These are phyloP conservation scores for Termitomyces sp. DNA, from an alignment of 768 basidiomycete species.

Conservation along the genomic window DNA sequence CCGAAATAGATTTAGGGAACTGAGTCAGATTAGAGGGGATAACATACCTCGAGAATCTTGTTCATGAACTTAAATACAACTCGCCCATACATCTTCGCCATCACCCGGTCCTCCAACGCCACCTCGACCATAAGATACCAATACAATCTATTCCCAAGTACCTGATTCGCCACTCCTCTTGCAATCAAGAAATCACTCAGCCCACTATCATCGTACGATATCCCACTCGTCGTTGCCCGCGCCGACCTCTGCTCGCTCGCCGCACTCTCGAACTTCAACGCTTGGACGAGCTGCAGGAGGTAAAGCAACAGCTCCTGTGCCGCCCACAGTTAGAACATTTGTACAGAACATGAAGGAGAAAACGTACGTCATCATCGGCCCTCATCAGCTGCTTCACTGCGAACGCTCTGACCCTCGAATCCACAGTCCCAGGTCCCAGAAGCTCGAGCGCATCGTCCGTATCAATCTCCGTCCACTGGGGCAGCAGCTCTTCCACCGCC, in stretches of 20 bases:
- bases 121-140: slow-evolving; percentile 99
- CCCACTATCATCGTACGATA: slow-evolving; percentile 89
- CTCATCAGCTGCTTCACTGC: slow-evolving; percentile 88
- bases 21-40: background rate
- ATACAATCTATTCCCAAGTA: slow-evolving; percentile 88
- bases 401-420: slow-evolving; percentile 90
- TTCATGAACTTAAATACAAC: slow-evolving; percentile 90
- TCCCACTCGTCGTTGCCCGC: slow-evolving; percentile 67
- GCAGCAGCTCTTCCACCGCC: slow-evolving; percentile 92
- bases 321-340: slow-evolving; percentile 1
- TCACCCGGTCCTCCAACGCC: slow-evolving; percentile 77
- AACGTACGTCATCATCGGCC: slow-evolving; percentile 89
- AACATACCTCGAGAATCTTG: slow-evolving; percentile 76
- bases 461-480: slow-evolving; percentile 96
- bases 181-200: slow-evolving; percentile 89
- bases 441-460: slow-evolving; percentile 96
- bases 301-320: slow-evolving; percentile 86
- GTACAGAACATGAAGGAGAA: background rate
- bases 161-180: slow-evolving; percentile 75
- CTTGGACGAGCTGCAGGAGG: slow-evolving; percentile 93
- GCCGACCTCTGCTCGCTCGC: slow-evolving; percentile 74
- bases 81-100: slow-evolving; percentile 91
- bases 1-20: background rate
- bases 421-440: slow-evolving; percentile 84
- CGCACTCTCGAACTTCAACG: slow-evolving; percentile 91